phyloP scores from a whole-genome alignment of 2,329 filamentous ascomycete genomes.

The Stagonosporopsis vannaccii region DNA sequence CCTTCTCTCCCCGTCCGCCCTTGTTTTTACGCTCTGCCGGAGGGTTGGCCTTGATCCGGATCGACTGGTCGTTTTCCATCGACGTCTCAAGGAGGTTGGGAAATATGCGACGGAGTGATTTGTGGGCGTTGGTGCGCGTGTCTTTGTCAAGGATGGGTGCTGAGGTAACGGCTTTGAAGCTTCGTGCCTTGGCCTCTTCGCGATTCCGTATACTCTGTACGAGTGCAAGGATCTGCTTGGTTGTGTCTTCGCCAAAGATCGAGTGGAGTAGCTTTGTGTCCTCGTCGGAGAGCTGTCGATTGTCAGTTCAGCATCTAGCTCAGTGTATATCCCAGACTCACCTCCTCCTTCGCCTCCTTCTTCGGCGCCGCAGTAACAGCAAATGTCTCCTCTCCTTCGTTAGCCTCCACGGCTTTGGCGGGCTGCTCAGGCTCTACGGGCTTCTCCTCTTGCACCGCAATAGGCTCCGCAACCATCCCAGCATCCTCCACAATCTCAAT shows the following conservation, averaged over 20 bases:
- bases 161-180: slow-evolving; percentile 62
- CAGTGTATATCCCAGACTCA: neutral
- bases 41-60: slow-evolving; percentile 62
- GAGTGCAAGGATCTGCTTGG: slow-evolving; percentile 61
- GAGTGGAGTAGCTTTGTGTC: slow-evolving; percentile 48
- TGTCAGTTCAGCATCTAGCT: slow-evolving; percentile 16
- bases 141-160: slow-evolving; percentile 66
- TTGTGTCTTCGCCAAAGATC: slow-evolving; percentile 61
- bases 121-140: slow-evolving; percentile 68
- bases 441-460: slow-evolving; percentile 20
- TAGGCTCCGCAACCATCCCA: slow-evolving; percentile 23
- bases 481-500: slow-evolving; percentile 30
- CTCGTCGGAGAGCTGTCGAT: slow-evolving; percentile 45
- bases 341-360: slow-evolving; percentile 23
- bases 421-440: slow-evolving; percentile 29
- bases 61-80: slow-evolving; percentile 74
- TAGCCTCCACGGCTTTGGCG: neutral
- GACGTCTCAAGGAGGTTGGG: slow-evolving; percentile 77
- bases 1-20: slow-evolving; percentile 25
- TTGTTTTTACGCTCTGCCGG: slow-evolving; percentile 47
- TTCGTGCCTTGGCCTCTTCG: slow-evolving; percentile 63
- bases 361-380: slow-evolving; percentile 25
- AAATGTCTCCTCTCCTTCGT: slow-evolving; percentile 31
- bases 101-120: slow-evolving; percentile 78
- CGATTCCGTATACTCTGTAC: slow-evolving; percentile 62